A percentile compares a stretch with the other conserved stretches of the same genome.
These are phyloP conservation scores for Trametes villosa DNA, from an alignment of 768 basidiomycete species.

Conservation along the genomic window DNA sequence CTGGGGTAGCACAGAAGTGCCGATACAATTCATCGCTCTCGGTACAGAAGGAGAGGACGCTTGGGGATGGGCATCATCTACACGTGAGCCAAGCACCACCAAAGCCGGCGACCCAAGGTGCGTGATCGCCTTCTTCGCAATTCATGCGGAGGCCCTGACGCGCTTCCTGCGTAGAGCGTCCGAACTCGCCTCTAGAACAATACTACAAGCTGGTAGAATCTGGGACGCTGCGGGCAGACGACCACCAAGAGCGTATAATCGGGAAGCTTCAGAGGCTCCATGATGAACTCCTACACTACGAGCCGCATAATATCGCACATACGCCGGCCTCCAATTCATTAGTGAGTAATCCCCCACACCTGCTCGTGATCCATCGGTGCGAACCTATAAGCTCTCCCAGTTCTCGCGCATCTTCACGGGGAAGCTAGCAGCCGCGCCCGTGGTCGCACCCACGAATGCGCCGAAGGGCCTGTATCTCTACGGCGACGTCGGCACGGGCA, in stretches of 20 bases:
- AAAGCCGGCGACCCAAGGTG: neutral
- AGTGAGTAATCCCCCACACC: conserved; percentile 29
- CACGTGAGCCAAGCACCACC: conserved; percentile 5
- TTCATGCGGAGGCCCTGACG: neutral
- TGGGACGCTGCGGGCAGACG: conserved; percentile 70
- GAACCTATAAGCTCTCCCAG: conserved; percentile 14
- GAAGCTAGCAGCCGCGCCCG: conserved; percentile 19
- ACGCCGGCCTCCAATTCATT: conserved; percentile 36
- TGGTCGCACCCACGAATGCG: conserved; percentile 50
- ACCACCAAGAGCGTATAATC: conserved; percentile 85
- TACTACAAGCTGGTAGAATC: conserved; percentile 53
- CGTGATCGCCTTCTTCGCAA: neutral
- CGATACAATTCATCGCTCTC: conserved; percentile 16
- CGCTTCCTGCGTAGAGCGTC: neutral
- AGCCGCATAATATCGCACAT: conserved; percentile 66
- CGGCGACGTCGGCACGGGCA: conserved; percentile 96
- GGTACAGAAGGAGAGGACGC: conserved; percentile 6
- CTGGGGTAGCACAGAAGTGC: neutral
- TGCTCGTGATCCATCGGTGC: neutral
- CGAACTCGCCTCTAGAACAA: conserved; percentile 35
- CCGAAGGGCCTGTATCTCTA: conserved; percentile 94
- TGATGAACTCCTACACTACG: conserved; percentile 68
- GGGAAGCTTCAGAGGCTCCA: conserved; percentile 81
- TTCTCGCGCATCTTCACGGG: conserved; percentile 38
- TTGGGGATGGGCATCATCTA: neutral